Conservation (phyloP, 2,329 filamentous ascomycete species). For the Botrytis tulipae region DNA sequence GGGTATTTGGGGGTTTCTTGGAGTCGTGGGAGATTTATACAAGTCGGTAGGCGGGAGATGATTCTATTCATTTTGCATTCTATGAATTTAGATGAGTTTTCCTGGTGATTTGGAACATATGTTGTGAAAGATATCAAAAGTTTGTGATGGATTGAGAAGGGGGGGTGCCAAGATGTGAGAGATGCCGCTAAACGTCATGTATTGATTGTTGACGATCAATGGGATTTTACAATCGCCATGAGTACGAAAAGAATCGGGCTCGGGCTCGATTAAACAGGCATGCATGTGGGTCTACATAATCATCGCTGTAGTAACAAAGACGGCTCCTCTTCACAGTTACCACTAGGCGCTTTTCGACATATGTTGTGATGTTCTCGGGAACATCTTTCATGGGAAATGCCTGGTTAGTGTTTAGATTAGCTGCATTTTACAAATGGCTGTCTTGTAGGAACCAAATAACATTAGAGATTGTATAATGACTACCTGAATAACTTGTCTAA, state of each 20-base stretch:
- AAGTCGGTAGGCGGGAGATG: accelerated
- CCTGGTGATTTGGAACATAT: background rate
- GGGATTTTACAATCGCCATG: background rate
- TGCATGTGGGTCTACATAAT: background rate
- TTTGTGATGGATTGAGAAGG: background rate
- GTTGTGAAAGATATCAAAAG: background rate
- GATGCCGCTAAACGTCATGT: background rate
- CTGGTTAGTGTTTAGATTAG: background rate
- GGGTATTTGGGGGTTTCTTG: background rate
- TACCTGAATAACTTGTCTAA: background rate
- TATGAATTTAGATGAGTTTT: background rate
- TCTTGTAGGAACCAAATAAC: background rate
- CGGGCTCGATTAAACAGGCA: background rate
- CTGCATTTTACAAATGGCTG: background rate
- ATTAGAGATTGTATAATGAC: background rate
- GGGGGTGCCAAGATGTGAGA: background rate
- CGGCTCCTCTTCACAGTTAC: background rate
- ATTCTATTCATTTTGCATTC: background rate
- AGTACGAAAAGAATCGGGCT: background rate
- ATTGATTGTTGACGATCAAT: background rate
- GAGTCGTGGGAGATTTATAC: background rate
- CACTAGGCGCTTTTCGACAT: background rate
- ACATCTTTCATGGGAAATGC: too few species aligned
- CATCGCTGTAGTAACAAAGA: background rate
- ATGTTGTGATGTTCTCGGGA: background rate